Evolutionary conservation across 257 asterid species (phyloP).

Genomic region (Paraleonurus japonicus): DNA sequence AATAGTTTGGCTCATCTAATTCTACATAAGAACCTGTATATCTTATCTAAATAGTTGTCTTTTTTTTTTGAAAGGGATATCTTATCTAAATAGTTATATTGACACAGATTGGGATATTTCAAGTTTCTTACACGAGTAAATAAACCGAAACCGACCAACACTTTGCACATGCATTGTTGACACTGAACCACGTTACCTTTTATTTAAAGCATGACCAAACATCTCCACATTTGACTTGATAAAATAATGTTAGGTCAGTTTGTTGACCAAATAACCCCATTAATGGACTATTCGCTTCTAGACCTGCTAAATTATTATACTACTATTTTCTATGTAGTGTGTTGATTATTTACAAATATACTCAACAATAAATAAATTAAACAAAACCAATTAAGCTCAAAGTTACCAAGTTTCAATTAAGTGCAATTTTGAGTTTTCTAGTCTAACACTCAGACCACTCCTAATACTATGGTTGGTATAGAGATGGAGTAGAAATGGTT

Average conservation of each 20-base stretch:
- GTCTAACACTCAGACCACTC: too few species aligned
- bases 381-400: too few species aligned
- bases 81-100: background rate
- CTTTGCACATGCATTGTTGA: conserved; percentile 72
- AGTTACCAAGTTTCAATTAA: too few species aligned
- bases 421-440: too few species aligned
- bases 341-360: too few species aligned
- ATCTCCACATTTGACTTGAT: conserved; percentile 53
- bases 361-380: too few species aligned
- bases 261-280: conserved; percentile 51
- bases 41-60: background rate
- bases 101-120: background rate
- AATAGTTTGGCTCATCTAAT: background rate
- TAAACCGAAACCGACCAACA: conserved; percentile 32
- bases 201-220: conserved; percentile 45
- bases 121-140: conserved; percentile 26
- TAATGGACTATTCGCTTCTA: background rate
- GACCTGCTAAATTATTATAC: background rate
- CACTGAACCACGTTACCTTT: conserved; percentile 56
- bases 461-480: too few species aligned
- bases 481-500: background rate
- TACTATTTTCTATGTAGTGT: too few species aligned
- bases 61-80: too few species aligned
- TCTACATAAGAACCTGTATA: too few species aligned
- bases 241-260: conserved; percentile 43